These are phyloP conservation scores for Dissophora ornata DNA, from an alignment of 192 early-diverging fungal genomes.

Conservation along the genomic window DNA sequence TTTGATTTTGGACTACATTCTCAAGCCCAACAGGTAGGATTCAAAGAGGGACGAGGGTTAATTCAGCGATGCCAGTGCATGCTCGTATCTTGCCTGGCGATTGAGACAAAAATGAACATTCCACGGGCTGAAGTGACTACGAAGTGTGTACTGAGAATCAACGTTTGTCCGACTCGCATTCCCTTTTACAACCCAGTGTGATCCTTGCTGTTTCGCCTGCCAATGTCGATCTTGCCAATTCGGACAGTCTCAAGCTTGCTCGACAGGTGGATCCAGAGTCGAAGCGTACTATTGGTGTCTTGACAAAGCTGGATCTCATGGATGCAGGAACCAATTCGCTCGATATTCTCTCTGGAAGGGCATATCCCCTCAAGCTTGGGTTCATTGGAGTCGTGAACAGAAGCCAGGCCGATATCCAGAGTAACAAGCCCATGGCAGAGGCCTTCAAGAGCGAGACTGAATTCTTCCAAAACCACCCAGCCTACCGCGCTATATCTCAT, in stretches of 20 bases:
- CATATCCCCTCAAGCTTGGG: constrained; percentile 81
- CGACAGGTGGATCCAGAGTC: constrained; percentile 86
- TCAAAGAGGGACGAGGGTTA: no score
- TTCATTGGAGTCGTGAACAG: constrained; percentile 88
- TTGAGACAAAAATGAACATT: no score
- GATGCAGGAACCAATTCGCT: constrained; percentile 85
- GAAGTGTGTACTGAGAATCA: no score
- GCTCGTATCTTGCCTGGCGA: not conserved
- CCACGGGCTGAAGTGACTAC: no score
- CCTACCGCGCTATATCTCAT: constrained; percentile 76
- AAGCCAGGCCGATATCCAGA: constrained; percentile 82
- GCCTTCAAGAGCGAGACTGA: constrained; percentile 73
- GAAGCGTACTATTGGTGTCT: constrained; percentile 80
- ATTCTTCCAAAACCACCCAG: constrained; percentile 78
- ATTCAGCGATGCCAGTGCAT: not conserved
- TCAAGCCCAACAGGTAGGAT: constrained; percentile 79
- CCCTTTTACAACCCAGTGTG: constrained; percentile 60
- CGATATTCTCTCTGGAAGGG: constrained; percentile 80
- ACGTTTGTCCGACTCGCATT: not conserved
- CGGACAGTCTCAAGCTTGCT: constrained; percentile 87
- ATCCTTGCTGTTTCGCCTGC: constrained; percentile 87
- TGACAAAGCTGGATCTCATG: constrained; percentile 90
- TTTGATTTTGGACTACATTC: constrained; percentile 81
- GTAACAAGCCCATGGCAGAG: constrained; percentile 77
- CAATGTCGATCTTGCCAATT: constrained; percentile 85